Conservation (phyloP, 306 rosid species). For the Sesbania bispinosa region DNA sequence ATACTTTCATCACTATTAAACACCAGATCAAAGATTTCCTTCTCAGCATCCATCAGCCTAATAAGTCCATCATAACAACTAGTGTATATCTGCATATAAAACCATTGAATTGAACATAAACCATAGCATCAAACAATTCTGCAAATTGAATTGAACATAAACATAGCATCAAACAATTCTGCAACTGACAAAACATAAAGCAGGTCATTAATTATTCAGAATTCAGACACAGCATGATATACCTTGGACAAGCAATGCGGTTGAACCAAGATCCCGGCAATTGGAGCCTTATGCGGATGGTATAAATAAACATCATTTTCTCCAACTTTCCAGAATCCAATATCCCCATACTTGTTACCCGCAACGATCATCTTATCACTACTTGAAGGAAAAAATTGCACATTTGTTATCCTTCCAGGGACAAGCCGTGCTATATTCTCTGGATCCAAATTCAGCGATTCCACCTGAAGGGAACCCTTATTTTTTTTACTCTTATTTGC, state of each 20-base stretch:
- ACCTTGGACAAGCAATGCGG: conserved; percentile 67
- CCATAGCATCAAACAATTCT: too few relatives aligned
- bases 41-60: conserved; percentile 75
- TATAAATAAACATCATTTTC: conserved; percentile 45
- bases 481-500: too few relatives aligned
- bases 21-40: conserved; percentile 68
- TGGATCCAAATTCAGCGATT: conserved; percentile 50
- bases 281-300: conserved; percentile 61
- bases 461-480: conserved; percentile 31
- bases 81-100: conserved; percentile 52
- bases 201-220: not conserved
- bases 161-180: not conserved
- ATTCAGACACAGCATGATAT: not conserved
- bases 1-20: conserved; percentile 41
- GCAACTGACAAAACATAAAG: not conserved
- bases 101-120: too few relatives aligned
- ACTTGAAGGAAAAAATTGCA: conserved; percentile 57
- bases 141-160: too few relatives aligned
- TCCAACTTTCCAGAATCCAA: conserved; percentile 76
- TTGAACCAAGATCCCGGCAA: conserved; percentile 70
- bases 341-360: conserved; percentile 66
- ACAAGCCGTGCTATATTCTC: conserved; percentile 63
- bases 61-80: conserved; percentile 68
- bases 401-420: conserved; percentile 52
- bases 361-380: conserved; percentile 52